Evolutionary conservation across 768 basidiomycete species (phyloP), one percentile per base, ranked within the genome.

Genomic region (Steccherinum ochraceum): DNA sequence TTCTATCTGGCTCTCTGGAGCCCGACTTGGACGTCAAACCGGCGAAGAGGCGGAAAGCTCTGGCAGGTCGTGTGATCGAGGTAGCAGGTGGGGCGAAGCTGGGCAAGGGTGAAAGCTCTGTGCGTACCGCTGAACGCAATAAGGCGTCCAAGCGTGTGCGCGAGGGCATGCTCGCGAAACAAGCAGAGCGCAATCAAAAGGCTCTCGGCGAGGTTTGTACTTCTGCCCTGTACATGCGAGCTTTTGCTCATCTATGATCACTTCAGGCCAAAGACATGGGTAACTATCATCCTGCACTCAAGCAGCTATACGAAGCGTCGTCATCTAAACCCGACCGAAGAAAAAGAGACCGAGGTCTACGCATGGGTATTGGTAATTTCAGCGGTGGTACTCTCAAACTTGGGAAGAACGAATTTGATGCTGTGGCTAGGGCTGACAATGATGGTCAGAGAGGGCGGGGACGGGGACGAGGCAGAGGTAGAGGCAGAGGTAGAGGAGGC

Each of bases 221-320:
- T n/a, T n/a, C n/a, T n/a, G n/a, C n/a, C n/a, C 3, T 25, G 46
- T 20, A 18, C n/a, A 26, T 50, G 5, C 44, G 42, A 35, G 35
- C 48, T 50, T 24, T 57, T 55, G 44, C 56, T 49, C 27, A 5
- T 52, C 30, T 52, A 12, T 51, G 21, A 18, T 25, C 49, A 24
- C 39, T 40, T 23, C 44, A 93, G 90, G 88, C 89, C 4, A 93
- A 91, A 67, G 78, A 86, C 55, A 55, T 88, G 54, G 90, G 90
- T 16, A 92, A 90, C 64, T 93, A 91, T 62, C 89, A 93, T 58
- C 89, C 86, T 35, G 72, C 75, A 3, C 69, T 92, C 49, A 93
- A 90, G 64, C 80, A 76, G 52, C 55, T 84, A 5, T 89, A 83
- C 59, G 78, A 78, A 27, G 61, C 69, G 4, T 62, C 64, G n/a